These are phyloP conservation scores for Carpinus fangiana DNA, from an alignment of 306 rosid species.

Conservation along the genomic window DNA sequence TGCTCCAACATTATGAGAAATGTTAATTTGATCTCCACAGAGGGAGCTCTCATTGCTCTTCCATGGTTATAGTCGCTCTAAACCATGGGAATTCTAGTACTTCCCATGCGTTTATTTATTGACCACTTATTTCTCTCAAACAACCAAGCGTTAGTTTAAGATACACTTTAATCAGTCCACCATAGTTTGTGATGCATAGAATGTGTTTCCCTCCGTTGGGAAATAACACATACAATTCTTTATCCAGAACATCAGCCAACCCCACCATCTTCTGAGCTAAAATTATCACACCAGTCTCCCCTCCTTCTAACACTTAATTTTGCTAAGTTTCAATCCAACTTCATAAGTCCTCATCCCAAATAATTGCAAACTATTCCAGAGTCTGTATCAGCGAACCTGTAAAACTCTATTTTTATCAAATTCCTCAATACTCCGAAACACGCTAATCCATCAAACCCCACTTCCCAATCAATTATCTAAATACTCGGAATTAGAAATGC, in stretches of 20 bases:
- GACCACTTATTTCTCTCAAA: neutral
- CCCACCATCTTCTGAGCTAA: conserved; percentile 8
- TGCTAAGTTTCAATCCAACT: neutral
- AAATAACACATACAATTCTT: neutral
- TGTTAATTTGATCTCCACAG: neutral
- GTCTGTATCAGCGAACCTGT: neutral
- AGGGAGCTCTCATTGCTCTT: neutral
- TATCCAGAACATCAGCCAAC: neutral
- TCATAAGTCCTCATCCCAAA: neutral
- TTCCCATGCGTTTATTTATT: neutral
- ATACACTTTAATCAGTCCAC: neutral
- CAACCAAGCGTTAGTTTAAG: neutral
- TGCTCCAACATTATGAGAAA: neutral
- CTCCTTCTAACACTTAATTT: neutral
- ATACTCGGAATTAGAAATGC: neutral
- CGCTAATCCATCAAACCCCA: neutral
- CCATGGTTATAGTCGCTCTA: neutral
- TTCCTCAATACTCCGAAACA: neutral
- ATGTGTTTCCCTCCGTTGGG: neutral
- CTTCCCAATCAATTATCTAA: neutral
- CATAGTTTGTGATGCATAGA: neutral
- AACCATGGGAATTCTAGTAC: neutral
- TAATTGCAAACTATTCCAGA: neutral
- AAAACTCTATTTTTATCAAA: neutral
- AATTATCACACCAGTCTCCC: neutral